Conservation (phyloP, 768 basidiomycete species). For the Chiua virens region DNA sequence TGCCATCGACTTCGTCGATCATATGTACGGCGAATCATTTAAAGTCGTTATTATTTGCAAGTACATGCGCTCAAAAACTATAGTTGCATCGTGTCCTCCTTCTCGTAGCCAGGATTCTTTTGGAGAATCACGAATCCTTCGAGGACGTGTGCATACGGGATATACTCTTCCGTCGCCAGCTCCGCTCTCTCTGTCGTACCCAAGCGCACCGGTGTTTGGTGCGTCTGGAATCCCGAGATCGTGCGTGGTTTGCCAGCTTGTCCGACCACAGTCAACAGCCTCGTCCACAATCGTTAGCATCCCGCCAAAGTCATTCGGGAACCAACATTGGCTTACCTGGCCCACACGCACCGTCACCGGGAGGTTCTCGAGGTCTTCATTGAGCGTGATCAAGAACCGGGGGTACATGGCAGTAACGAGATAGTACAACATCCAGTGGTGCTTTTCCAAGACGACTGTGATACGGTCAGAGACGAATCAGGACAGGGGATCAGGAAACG, state of each 20-base stretch:
- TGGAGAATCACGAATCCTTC: slow-evolving; percentile 91
- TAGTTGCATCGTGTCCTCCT: slow-evolving; percentile 82
- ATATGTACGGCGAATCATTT: too few species aligned
- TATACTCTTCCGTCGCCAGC: slow-evolving; percentile 94
- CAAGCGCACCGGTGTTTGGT: slow-evolving; percentile 92
- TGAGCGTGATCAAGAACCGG: slow-evolving; percentile 94
- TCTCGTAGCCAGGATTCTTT: slow-evolving; percentile 91
- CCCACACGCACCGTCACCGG: slow-evolving; percentile 96
- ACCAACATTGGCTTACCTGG: slow-evolving; percentile 49
- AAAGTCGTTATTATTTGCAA: background rate
- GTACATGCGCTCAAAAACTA: slow-evolving; percentile 33
- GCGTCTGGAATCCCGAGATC: slow-evolving; percentile 98
- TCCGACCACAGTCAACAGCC: slow-evolving; percentile 96
- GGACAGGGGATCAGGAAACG: background rate
- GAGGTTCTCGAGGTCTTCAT: slow-evolving; percentile 83
- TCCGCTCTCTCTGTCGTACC: slow-evolving; percentile 95
- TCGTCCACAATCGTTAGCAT: slow-evolving; percentile 29
- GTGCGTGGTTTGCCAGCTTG: slow-evolving; percentile 97
- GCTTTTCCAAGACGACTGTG: slow-evolving; percentile 90
- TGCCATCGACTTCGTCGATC: too few species aligned
- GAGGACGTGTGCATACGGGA: slow-evolving; percentile 85
- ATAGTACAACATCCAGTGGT: slow-evolving; percentile 99
- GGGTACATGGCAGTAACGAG: slow-evolving; percentile 97
- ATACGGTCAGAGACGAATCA: slow-evolving; percentile 1
- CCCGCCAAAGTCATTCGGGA: background rate